Base-by-base conservation (phyloP, 169 alveolate species). In the Plasmodium gallinaceum region DNA sequence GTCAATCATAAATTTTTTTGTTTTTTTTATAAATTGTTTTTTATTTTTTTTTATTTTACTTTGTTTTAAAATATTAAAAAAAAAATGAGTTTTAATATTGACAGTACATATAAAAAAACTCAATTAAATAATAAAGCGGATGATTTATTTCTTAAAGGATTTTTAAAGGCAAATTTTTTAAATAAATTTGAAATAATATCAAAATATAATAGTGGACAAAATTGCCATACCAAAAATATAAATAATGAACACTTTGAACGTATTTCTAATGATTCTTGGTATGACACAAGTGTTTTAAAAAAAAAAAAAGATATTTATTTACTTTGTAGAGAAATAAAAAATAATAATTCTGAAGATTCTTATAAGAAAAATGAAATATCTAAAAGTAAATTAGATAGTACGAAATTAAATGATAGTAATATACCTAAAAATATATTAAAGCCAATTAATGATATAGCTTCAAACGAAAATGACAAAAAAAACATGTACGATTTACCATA, bases 201-300 rank as follows among this genome's bases (percentile, higher is more conserved):
- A 7, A 74, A 60, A 20, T 58, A 74, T 42, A 37, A 16, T 57
- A 48, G 4, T 32, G 39, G 39, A 32, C 39, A 32, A 32, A 32
- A 32, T 32, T 1, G 1, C 26, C 12, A 22, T 9, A 39, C 45
- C 14, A 78, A 83, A 68, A 45, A 45, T 57, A 10, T 22, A 24
- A 45, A 26, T 20, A 70, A 62, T 46, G 83, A 52, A 39, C 69
- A 52, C 37, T 83, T 83, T 64, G 74, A 83, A 60, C 52, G 85
- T 45, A 73, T 83, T 26, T 83, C 83, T n/a, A 68, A 83, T 9
- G 58, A 83, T 68, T 83, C 91, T 16, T 83, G 91, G 91, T 83
- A 83, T 83, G 91, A 83, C 8, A 83, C 85, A 43, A 69, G 86
- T 48, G 37, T 37, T 5, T 69, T 68, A 42, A 83, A 61, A 37